Conservation (phyloP, 306 rosid species). For the Neltuma alba region DNA sequence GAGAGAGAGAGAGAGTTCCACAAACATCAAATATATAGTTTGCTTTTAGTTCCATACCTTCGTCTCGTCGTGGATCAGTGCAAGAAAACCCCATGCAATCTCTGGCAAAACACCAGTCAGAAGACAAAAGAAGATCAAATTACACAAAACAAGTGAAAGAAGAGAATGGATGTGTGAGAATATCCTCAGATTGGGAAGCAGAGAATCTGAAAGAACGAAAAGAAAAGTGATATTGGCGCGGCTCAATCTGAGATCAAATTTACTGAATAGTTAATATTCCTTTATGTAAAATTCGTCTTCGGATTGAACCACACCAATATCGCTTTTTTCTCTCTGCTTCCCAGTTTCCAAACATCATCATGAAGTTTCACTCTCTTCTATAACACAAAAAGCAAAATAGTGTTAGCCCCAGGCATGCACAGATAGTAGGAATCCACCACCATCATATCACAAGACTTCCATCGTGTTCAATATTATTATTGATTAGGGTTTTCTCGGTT, state of each 20-base stretch:
- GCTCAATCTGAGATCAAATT: conserved; percentile 99
- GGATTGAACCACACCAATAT: conserved; percentile 99
- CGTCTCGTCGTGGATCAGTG: background rate
- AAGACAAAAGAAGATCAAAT: background rate
- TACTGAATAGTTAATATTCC: too few species aligned
- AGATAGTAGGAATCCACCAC: conserved; percentile 17
- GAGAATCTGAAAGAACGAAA: too few species aligned
- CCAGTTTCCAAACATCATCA: conserved; percentile 39
- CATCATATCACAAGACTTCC: conserved; percentile 2
- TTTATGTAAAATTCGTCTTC: conserved; percentile 82
- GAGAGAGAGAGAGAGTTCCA: background rate
- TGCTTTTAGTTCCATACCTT: background rate
- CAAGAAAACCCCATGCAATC: background rate
- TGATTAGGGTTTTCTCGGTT: background rate
- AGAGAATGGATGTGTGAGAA: background rate
- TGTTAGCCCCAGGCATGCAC: conserved; percentile 11
- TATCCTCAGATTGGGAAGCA: too few species aligned
- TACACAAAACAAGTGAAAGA: too few species aligned
- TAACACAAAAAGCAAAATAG: background rate
- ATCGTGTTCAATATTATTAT: background rate
- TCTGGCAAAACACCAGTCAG: background rate
- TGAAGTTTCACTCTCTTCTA: background rate
- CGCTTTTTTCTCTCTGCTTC: conserved; percentile 61
- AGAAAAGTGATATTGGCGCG: conserved; percentile 99
- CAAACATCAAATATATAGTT: background rate